Evolutionary conservation across 768 basidiomycete genomes (phyloP).

Genomic region (Trametes sanguinea): DNA sequence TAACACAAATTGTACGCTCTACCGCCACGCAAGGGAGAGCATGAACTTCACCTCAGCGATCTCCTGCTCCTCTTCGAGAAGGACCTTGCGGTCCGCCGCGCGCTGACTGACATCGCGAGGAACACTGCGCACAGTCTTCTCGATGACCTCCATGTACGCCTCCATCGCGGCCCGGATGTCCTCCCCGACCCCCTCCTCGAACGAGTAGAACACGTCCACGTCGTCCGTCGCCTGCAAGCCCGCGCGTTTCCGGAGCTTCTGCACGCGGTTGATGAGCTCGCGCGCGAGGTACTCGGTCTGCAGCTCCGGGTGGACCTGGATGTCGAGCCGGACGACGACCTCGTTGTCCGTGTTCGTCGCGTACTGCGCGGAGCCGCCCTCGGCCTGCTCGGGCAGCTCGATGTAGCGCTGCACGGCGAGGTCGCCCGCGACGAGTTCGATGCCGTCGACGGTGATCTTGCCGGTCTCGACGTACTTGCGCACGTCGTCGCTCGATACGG

Average conservation of each 20-base stretch:
- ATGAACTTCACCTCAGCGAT: conserved; percentile 77
- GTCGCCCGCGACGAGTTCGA: conserved; percentile 88
- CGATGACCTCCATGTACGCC: conserved; percentile 68
- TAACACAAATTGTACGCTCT: conserved; percentile 27
- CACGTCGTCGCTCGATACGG: conserved; percentile 78
- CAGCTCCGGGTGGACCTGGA: conserved; percentile 83
- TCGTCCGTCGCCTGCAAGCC: conserved; percentile 95
- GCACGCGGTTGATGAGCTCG: conserved; percentile 89
- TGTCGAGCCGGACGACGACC: conserved; percentile 91
- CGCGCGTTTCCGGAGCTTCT: conserved; percentile 94
- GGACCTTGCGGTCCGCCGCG: conserved; percentile 47
- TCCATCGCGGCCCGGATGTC: conserved; percentile 66
- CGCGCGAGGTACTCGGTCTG: conserved; percentile 86
- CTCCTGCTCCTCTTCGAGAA: conserved; percentile 89
- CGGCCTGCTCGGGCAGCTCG: conserved; percentile 62
- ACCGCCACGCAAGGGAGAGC: conserved; percentile 64
- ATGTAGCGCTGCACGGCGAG: conserved; percentile 89
- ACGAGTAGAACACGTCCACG: conserved; percentile 82
- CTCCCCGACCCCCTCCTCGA: conserved; percentile 66
- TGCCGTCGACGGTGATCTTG: conserved; percentile 83
- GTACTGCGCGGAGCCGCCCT: conserved; percentile 46
- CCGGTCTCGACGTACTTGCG: conserved; percentile 75
- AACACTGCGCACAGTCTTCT: conserved; percentile 71
- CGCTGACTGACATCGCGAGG: conserved; percentile 62
- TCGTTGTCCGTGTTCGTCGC: conserved; percentile 91